A percentile compares a stretch with the other conserved stretches of the same genome.
Evolutionary conservation across 768 basidiomycete genomes (phyloP).

Genomic region (Cantharellus cinnabarinus): DNA sequence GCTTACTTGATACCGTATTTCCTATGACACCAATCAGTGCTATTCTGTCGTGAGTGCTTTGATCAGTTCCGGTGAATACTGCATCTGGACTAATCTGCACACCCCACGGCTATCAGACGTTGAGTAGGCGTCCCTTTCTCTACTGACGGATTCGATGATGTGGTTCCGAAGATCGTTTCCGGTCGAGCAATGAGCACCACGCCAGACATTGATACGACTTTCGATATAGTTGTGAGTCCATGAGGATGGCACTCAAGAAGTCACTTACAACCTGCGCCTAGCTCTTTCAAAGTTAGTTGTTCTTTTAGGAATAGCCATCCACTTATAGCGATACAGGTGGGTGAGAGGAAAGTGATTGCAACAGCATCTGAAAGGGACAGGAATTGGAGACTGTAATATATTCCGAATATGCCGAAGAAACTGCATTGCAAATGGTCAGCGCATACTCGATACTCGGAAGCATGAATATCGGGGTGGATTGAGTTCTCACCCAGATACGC

Average conservation of each 20-base stretch:
- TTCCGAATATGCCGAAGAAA: constrained; percentile 49
- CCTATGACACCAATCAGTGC: constrained; percentile 47
- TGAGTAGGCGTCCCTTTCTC: constrained; percentile 14
- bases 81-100: constrained; percentile 6
- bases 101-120: constrained; percentile 43
- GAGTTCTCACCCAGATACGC: constrained; percentile 35
- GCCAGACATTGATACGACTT: constrained; percentile 28
- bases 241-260: neutral
- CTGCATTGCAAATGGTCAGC: constrained; percentile 17
- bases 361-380: constrained; percentile 62
- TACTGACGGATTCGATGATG: neutral
- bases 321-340: constrained; percentile 39
- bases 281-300: constrained; percentile 31
- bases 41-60: constrained; percentile 21
- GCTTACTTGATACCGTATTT: constrained; percentile 47
- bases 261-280: constrained; percentile 28
- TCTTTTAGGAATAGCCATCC: constrained; percentile 47
- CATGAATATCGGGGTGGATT: neutral
- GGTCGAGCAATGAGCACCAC: constrained; percentile 72
- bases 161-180: constrained; percentile 40
- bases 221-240: neutral
- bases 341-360: constrained; percentile 54
- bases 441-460: neutral
- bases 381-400: constrained; percentile 54
- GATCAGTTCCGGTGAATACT: neutral